Evolutionary conservation across 2,329 filamentous ascomycete species (phyloP).

Genomic region (Esteya vermicola): DNA sequence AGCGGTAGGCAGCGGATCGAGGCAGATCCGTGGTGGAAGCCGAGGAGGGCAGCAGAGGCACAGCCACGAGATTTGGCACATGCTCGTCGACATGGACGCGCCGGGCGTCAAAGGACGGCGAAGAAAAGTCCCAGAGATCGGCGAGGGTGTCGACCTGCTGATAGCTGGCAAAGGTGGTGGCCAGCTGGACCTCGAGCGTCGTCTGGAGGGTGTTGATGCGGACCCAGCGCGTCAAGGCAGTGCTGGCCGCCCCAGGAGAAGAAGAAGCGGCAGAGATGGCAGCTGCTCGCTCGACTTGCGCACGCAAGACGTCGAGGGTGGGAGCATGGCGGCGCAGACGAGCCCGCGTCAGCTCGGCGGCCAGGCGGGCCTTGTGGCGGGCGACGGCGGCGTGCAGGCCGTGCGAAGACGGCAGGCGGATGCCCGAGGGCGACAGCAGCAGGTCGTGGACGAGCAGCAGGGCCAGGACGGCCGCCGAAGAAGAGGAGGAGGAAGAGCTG

Average conservation of each 20-base stretch:
- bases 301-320: constrained; percentile 51
- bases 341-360: constrained; percentile 69
- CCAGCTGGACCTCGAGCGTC: constrained; percentile 56
- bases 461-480: constrained; percentile 63
- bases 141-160: constrained; percentile 38
- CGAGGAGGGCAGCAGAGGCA: constrained; percentile 31
- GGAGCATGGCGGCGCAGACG: constrained; percentile 58
- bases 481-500: too few relatives aligned
- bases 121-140: constrained; percentile 31
- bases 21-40: constrained; percentile 41
- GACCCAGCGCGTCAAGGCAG: constrained; percentile 66
- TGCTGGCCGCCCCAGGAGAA: constrained; percentile 51
- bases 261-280: too few relatives aligned
- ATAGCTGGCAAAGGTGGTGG: constrained; percentile 57
- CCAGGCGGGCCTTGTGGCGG: constrained; percentile 66
- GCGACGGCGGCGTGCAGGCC: constrained; percentile 63
- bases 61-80: constrained; percentile 69
- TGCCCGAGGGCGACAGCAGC: constrained; percentile 64
- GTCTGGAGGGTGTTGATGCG: constrained; percentile 70
- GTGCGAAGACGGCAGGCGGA: constrained; percentile 68
- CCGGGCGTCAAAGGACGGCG: constrained; percentile 12
- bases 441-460: constrained; percentile 79
- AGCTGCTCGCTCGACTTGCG: constrained; percentile 49
- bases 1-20: constrained; percentile 56
- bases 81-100: constrained; percentile 61